phyloP scores from a whole-genome alignment of 2,329 filamentous ascomycete species.

The Scopulariopsis brevicaulis region DNA sequence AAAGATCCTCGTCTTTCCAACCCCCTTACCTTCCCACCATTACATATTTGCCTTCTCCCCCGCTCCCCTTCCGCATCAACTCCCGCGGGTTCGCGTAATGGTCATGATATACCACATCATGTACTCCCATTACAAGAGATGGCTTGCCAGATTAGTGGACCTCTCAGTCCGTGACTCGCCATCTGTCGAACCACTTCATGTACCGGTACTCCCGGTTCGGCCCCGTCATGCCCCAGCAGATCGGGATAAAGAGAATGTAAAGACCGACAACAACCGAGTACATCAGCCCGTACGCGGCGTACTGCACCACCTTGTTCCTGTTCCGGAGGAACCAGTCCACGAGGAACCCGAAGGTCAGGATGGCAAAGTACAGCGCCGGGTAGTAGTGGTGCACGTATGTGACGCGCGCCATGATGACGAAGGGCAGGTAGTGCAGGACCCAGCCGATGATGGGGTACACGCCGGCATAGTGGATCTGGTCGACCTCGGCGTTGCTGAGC shows the following conservation, averaged over 20 bases:
- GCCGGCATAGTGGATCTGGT: conserved; percentile 89
- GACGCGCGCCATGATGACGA: conserved; percentile 94
- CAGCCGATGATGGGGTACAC: conserved; percentile 87
- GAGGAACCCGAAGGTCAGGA: conserved; percentile 79
- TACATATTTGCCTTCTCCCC: neutral
- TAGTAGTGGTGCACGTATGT: conserved; percentile 99
- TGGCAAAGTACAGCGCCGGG: conserved; percentile 94
- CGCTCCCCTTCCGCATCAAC: neutral
- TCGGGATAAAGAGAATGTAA: conserved; percentile 83
- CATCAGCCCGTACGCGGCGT: conserved; percentile 58
- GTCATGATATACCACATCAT: neutral
- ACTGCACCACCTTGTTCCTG: conserved; percentile 51
- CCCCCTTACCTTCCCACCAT: neutral
- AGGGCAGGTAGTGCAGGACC: conserved; percentile 93
- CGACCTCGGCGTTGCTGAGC: conserved; percentile 67
- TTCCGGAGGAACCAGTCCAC: conserved; percentile 71
- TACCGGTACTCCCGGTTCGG: conserved; percentile 74
- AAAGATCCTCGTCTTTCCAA: neutral
- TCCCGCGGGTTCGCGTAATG: neutral
- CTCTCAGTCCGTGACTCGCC: conserved; percentile 62
- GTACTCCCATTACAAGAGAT: neutral
- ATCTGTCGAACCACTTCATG: conserved; percentile 85
- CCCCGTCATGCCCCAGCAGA: conserved; percentile 94
- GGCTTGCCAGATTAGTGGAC: neutral
- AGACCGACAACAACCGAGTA: conserved; percentile 68